Percentiles rank a stretch among this genome's conserved stretches.
Evolutionary conservation across 1,139 yeast genomes (phyloP).

Genomic region (Martiniozyma asiatica): DNA sequence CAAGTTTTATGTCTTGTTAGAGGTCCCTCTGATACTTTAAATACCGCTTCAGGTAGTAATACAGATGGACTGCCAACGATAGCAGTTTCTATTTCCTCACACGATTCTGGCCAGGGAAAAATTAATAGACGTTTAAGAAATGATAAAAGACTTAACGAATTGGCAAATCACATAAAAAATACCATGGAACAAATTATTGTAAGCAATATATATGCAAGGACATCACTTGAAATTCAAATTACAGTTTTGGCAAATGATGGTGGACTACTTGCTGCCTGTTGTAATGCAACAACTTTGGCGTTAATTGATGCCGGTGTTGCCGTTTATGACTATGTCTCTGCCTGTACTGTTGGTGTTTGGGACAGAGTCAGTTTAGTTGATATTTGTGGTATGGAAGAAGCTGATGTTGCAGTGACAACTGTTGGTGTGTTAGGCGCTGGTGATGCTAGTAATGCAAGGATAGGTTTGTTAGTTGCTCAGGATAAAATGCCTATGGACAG

Average conservation of each 20-base stretch:
- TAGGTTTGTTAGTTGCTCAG: slow-evolving; percentile 64
- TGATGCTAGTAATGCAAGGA: slow-evolving; percentile 34
- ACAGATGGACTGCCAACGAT: slow-evolving; percentile 25
- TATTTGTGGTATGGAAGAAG: slow-evolving; percentile 71
- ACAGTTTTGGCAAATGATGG: slow-evolving; percentile 88
- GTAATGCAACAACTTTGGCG: slow-evolving; percentile 85
- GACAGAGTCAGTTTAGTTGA: slow-evolving; percentile 64
- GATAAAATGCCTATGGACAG: slow-evolving; percentile 78
- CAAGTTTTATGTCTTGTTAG: slow-evolving; percentile 75
- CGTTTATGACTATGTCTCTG: slow-evolving; percentile 81
- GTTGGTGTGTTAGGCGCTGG: slow-evolving; percentile 63
- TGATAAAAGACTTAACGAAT: slow-evolving; percentile 66
- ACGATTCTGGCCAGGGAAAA: slow-evolving; percentile 1
- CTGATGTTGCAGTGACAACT: slow-evolving; percentile 69
- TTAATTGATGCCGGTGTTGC: slow-evolving; percentile 92
- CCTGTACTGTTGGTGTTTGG: slow-evolving; percentile 69
- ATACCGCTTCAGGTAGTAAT: slow-evolving; percentile 29
- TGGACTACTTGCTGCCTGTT: slow-evolving; percentile 65
- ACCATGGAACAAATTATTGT: slow-evolving; percentile 75
- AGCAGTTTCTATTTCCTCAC: slow-evolving; percentile 42
- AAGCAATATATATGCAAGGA: slow-evolving; percentile 68
- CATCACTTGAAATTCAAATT: slow-evolving; percentile 59
- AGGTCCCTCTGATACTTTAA: slow-evolving; percentile 80
- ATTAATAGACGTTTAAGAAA: slow-evolving; percentile 37
- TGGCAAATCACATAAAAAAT: slow-evolving; percentile 60